Conservation (phyloP, 2,329 filamentous ascomycete genomes). For the Colletotrichum tabaci region DNA sequence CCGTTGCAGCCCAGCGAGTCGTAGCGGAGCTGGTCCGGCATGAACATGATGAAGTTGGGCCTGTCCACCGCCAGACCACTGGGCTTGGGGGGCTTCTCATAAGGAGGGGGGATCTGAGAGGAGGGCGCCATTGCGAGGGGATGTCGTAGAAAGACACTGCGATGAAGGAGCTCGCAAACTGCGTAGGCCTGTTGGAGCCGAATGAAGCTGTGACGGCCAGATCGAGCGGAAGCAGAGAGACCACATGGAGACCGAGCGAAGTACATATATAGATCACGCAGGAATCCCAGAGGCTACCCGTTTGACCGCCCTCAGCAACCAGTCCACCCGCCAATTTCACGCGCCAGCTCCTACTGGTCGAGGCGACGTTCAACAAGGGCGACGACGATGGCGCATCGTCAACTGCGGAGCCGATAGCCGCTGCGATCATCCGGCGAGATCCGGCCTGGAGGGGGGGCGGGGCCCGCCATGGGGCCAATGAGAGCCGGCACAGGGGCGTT, state of each 20-base stretch:
- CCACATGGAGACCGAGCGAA: neutral
- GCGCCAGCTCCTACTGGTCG: conserved; percentile 2
- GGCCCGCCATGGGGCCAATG: neutral
- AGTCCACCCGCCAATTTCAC: conserved; percentile 7
- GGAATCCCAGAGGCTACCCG: neutral
- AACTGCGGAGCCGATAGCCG: conserved; percentile 30
- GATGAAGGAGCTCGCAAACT: neutral
- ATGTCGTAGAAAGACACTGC: neutral
- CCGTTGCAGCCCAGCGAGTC: conserved; percentile 58
- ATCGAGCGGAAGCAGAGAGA: neutral
- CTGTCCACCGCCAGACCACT: conserved; percentile 41
- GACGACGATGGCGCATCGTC: conserved; percentile 5
- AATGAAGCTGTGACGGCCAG: too few species aligned
- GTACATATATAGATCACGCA: conserved; percentile 13
- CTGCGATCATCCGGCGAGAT: conserved; percentile 27
- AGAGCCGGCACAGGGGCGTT: neutral
- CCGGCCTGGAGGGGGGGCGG: conserved; percentile 23
- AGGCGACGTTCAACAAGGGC: conserved; percentile 9
- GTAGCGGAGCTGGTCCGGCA: conserved; percentile 64
- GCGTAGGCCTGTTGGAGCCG: neutral
- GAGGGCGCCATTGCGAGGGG: conserved; percentile 17
- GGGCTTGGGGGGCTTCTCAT: conserved; percentile 35
- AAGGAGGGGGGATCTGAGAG: conserved; percentile 11
- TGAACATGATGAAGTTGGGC: conserved; percentile 60
- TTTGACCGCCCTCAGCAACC: neutral